A percentile compares a stretch with the other conserved stretches of the same genome.
Evolutionary conservation across 306 rosid species (phyloP).

Genomic region (Cicer cuneatum): DNA sequence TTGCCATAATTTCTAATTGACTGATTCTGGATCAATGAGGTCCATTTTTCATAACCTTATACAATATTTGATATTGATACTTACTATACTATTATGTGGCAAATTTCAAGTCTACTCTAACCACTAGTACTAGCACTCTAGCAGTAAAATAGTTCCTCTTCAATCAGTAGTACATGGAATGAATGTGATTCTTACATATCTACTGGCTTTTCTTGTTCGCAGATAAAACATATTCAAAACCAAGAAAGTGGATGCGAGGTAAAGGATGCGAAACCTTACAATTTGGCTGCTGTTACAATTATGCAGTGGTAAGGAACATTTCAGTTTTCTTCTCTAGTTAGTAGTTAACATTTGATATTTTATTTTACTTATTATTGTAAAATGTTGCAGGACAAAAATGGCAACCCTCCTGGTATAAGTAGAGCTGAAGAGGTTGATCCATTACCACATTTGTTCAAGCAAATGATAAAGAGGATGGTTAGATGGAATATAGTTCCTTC

Average conservation of each 20-base stretch:
- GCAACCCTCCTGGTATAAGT: conserved; percentile 65
- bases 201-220: conserved; percentile 24
- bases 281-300: conserved; percentile 77
- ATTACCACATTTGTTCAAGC: conserved; percentile 62
- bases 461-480: conserved; percentile 63
- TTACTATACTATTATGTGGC: conserved; percentile 2
- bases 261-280: conserved; percentile 71
- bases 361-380: not conserved
- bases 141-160: conserved; percentile 11
- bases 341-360: not conserved
- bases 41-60: not conserved
- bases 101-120: not conserved
- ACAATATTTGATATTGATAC: not conserved
- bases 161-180: not conserved
- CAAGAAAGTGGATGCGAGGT: conserved; percentile 75
- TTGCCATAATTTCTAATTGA: not conserved
- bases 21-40: not conserved
- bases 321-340: not conserved
- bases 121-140: not conserved
- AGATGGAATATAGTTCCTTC: conserved; percentile 56
- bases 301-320: conserved; percentile 51
- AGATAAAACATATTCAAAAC: conserved; percentile 66
- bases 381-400: conserved; percentile 59
- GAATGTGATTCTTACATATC: conserved; percentile 28
- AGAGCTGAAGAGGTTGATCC: conserved; percentile 64